Percentiles rank a stretch among this genome's conserved stretches.
phyloP scores from a whole-genome alignment of 345 rosid species.

The Hypericum perforatum region DNA sequence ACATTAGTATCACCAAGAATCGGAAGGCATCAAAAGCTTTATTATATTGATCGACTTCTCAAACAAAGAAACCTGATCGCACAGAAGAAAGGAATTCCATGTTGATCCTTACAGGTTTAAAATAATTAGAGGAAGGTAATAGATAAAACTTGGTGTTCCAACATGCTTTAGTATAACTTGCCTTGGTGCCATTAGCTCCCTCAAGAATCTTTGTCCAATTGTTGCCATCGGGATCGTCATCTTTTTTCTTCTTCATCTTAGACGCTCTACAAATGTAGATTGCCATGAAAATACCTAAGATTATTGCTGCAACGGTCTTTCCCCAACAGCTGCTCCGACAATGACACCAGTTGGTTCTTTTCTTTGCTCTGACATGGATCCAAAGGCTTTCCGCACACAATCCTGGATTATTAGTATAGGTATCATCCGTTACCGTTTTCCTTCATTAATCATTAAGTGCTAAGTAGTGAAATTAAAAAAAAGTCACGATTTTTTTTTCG shows the following conservation, averaged over 20 bases:
- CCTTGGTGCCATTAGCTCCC: constrained; percentile 63
- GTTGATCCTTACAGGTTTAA: neutral
- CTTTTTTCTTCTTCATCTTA: constrained; percentile 44
- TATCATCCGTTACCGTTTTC: neutral
- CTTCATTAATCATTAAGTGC: no score
- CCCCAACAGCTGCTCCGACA: constrained; percentile 61
- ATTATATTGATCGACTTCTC: constrained; percentile 67
- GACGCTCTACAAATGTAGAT: constrained; percentile 45
- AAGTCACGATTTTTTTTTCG: no score
- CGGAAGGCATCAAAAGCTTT: constrained; percentile 56
- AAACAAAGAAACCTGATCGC: constrained; percentile 74
- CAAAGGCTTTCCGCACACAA: constrained; percentile 61
- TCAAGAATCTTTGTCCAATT: constrained; percentile 73
- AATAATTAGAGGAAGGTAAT: neutral
- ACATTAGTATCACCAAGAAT: constrained; percentile 42
- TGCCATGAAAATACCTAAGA: constrained; percentile 37
- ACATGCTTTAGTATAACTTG: constrained; percentile 19
- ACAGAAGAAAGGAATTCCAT: constrained; percentile 13
- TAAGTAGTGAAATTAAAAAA: no score
- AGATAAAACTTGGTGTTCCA: neutral
- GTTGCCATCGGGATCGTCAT: constrained; percentile 87
- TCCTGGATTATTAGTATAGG: constrained; percentile 41
- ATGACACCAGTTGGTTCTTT: constrained; percentile 26
- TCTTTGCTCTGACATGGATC: constrained; percentile 24
- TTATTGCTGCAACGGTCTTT: constrained; percentile 53